phyloP scores from a whole-genome alignment of 495 filamentous ascomycete species.

The Hyphodiscus hymeniophilus region DNA sequence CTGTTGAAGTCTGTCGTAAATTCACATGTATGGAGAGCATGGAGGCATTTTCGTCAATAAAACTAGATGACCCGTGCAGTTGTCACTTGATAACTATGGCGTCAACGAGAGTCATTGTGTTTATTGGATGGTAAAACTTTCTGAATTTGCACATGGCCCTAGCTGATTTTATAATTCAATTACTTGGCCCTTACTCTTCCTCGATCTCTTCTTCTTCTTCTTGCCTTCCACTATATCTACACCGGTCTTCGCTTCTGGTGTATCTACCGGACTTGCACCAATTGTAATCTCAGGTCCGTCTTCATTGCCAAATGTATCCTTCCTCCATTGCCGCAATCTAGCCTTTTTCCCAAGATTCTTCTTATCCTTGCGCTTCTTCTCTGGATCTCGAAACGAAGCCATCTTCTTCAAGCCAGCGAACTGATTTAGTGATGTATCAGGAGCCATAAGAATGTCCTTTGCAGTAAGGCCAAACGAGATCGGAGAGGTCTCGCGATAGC shows the following conservation, averaged over 20 bases:
- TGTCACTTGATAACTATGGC: no score
- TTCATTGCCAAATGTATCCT: slow-evolving; percentile 80
- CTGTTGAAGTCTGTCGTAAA: neutral
- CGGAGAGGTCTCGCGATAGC: slow-evolving; percentile 90
- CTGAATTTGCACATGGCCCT: neutral
- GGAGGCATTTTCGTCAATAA: no score
- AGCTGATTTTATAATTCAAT: neutral
- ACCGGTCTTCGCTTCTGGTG: slow-evolving; percentile 3
- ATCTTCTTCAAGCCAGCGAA: slow-evolving; percentile 93
- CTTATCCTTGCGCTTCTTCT: slow-evolving; percentile 81
- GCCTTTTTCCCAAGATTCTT: slow-evolving; percentile 89
- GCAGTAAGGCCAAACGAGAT: slow-evolving; percentile 81
- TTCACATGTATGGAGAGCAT: no score
- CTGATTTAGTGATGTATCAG: slow-evolving; percentile 76
- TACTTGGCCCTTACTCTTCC: slow-evolving; percentile 23
- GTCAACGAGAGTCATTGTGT: no score
- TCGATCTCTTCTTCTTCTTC: slow-evolving; percentile 27
- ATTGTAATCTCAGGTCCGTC: slow-evolving; percentile 40
- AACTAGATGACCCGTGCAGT: no score
- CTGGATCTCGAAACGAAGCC: slow-evolving; percentile 75
- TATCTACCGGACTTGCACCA: slow-evolving; percentile 4
- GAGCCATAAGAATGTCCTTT: slow-evolving; percentile 83
- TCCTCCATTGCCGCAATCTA: slow-evolving; percentile 79
- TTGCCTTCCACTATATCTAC: slow-evolving; percentile 21
- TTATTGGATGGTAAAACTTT: no score